Evolutionary conservation across 495 filamentous ascomycete species (phyloP), one percentile per base, ranked within the genome.

Genomic region (Tuber aestivum): DNA sequence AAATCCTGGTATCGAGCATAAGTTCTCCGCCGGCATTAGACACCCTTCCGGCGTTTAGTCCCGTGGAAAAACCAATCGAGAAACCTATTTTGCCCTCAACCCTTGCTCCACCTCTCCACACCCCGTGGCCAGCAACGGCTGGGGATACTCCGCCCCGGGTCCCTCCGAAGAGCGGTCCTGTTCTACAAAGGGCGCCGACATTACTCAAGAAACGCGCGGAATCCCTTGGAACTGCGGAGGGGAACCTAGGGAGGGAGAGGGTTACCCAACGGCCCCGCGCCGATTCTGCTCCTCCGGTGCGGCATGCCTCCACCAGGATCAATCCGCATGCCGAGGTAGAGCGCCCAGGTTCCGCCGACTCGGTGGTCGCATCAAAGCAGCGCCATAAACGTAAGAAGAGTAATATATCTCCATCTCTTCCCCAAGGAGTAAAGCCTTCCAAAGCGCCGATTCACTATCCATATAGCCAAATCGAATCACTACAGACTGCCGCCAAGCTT

Each of bases 401-500:
- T 35, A 75, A 42, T 41, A 76, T 72, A 42, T 75, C 75, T 16
- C 20, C 69, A 7, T 45, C 87, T 0, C 83, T 92, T 4, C 91
- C 91, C 18, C 84, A 84, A 70, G 90, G 91, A 0, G 86, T 87
- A 82, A 87, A 86, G 74, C 84, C 88, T 2, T 82, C 79, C 21
- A 87, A 91, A 16, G 90, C 89, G 0, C 72, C 82, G 27, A 82
- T 79, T 38, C 83, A 84, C 69, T 76, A 91, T 72, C 83, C 85
- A 48, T 83, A 86, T 12, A 74, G 80, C 0, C 90, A 93, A 48
- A 83, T 91, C 41, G 84, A 85, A 50, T 84, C 82, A 9, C 78
- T 93, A 12, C 87, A 87, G 70, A 86, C 87, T 77, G 90, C 92
- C 82, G 91, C 91, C 6, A 83, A 87, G 21, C 87, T 87, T 41